phyloP scores from a whole-genome alignment of 176 grass and related monocot genomes.

The Aegilops speltoides region DNA sequence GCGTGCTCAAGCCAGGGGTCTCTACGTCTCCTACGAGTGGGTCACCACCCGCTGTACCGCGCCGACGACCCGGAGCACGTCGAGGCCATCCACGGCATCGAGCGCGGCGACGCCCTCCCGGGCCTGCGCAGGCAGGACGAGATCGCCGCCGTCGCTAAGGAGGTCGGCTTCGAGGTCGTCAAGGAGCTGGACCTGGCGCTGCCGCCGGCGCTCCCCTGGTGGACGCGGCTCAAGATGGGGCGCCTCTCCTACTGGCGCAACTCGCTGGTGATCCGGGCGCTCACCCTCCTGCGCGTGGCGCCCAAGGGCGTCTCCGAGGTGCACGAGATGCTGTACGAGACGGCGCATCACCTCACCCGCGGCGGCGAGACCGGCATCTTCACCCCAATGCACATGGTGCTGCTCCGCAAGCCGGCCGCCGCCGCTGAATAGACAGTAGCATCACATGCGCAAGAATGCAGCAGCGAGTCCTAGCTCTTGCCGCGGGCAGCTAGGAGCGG shows the following conservation, averaged over 20 bases:
- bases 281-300: conserved; percentile 60
- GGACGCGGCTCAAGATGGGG: conserved; percentile 94
- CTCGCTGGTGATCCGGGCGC: conserved; percentile 72
- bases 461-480: not conserved
- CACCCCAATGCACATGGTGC: conserved; percentile 95
- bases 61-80: conserved; percentile 61
- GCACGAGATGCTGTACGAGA: conserved; percentile 96
- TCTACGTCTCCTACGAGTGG: conserved; percentile 95
- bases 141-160: conserved; percentile 49
- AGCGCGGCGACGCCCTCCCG: conserved; percentile 78
- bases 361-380: conserved; percentile 91
- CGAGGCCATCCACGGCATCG: conserved; percentile 79
- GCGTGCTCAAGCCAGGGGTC: conserved; percentile 76
- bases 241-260: conserved; percentile 93
- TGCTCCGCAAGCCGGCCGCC: conserved; percentile 63
- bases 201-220: conserved; percentile 73
- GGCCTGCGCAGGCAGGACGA: conserved; percentile 74
- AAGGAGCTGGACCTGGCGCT: conserved; percentile 79
- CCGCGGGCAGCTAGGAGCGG: not conserved
- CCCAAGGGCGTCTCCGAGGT: conserved; percentile 86
- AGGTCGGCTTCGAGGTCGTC: conserved; percentile 74
- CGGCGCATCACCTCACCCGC: conserved; percentile 71
- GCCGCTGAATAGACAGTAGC: not conserved
- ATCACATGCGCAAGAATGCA: not conserved
- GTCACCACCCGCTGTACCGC: conserved; percentile 83